Conservation (phyloP, 768 basidiomycete species). For the Serpula lacrymans region DNA sequence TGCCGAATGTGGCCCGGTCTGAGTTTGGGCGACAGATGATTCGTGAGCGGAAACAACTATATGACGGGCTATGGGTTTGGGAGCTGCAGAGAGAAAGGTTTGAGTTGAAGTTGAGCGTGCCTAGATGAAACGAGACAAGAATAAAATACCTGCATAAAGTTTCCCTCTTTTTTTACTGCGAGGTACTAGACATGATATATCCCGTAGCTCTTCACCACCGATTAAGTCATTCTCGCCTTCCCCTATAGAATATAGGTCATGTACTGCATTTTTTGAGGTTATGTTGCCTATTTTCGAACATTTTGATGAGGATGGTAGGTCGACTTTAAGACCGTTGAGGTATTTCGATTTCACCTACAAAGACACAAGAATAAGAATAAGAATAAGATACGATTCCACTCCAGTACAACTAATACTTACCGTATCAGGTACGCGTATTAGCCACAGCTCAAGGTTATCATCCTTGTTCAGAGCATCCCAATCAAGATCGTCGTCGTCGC, state of each 20-base stretch:
- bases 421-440: slow-evolving; percentile 64
- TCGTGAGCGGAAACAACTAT: slow-evolving; percentile 56
- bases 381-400: neutral
- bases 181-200: slow-evolving; percentile 61
- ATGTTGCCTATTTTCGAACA: slow-evolving; percentile 47
- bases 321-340: slow-evolving; percentile 49
- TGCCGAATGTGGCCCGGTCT: slow-evolving; percentile 15
- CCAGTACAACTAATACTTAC: slow-evolving; percentile 38
- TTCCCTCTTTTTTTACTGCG: slow-evolving; percentile 57
- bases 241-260: slow-evolving; percentile 66
- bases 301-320: slow-evolving; percentile 37
- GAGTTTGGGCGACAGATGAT: slow-evolving; percentile 16
- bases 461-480: slow-evolving; percentile 62
- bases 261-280: slow-evolving; percentile 49
- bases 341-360: slow-evolving; percentile 64
- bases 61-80: slow-evolving; percentile 55
- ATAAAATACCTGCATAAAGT: slow-evolving; percentile 50
- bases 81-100: slow-evolving; percentile 36
- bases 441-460: slow-evolving; percentile 62
- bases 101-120: neutral
- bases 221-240: slow-evolving; percentile 31
- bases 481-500: slow-evolving; percentile 53
- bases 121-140: neutral
- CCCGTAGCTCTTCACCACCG: slow-evolving; percentile 63
- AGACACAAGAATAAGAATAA: neutral